Evolutionary conservation across 768 basidiomycete genomes (phyloP), one percentile per base, ranked within the genome.

Genomic region (Pisolithus sp.): DNA sequence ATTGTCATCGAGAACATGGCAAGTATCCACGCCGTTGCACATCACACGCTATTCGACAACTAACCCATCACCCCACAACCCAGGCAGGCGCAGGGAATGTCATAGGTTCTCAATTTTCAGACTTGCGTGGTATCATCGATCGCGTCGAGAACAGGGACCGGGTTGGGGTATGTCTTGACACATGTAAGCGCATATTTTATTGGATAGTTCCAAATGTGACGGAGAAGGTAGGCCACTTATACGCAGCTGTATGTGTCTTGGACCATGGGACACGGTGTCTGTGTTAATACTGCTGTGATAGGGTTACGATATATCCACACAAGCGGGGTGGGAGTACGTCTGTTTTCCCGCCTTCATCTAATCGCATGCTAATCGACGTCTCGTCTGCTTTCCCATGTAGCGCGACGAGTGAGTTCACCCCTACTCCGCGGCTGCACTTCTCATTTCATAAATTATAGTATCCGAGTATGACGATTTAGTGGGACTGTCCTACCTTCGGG

Each of bases 1-100:
- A 76, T 74, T 9, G 84, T 93, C 7, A 68, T 94, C 4, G 91
- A 93, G 66, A 91, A 89, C 59, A 94, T 93, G 92, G 91, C 78
- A 46, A 39, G 52, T n/a, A 7, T 12, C 3, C 34, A 34, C 34
- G 4, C 21, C 7, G 31, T 20, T 24, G 21, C 42, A 8, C 43
- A 4, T 44, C 7, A 10, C 17, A 23, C 51, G 0, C 9, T 1
- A 8, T 28, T 28, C n/a, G 9, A 2, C 24, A 21, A 46, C 7
- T 24, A 6, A 17, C 18, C 24, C 13, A 46, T 42, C 26, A 49
- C 40, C 17, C 34, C 10, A 18, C 12, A 6, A 30, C 31, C 36
- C 46, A 92, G 88, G 87, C 88, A 1, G 90, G 90, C 15, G 76
- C 84, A 15, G 84, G 84, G 4, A 92, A 91, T 57, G 77, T 89